These are phyloP conservation scores for Colletotrichum trifolii DNA, from an alignment of 2,329 filamentous ascomycete species.

Conservation along the genomic window DNA sequence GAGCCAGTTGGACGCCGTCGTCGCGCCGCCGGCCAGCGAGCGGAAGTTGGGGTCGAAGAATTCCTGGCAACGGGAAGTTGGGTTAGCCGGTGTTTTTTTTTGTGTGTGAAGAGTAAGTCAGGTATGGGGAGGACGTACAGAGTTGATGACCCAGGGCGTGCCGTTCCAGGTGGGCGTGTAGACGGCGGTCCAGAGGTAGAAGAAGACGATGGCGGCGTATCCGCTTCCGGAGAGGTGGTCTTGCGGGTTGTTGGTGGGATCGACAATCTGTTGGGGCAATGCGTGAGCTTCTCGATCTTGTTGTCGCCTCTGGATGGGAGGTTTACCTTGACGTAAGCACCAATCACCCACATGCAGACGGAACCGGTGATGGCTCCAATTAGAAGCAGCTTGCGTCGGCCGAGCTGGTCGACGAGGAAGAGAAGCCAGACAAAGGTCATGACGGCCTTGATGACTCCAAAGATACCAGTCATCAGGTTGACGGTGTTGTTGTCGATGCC, in stretches of 20 bases:
- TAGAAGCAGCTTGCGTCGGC: slow-evolving; percentile 63
- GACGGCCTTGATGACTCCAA: slow-evolving; percentile 74
- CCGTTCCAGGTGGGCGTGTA: slow-evolving; percentile 71
- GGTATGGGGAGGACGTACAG: not conserved
- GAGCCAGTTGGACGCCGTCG: slow-evolving; percentile 68
- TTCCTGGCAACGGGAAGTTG: slow-evolving; percentile 47
- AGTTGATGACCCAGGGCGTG: slow-evolving; percentile 71
- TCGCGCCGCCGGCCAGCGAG: slow-evolving; percentile 66
- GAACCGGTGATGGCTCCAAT: slow-evolving; percentile 68
- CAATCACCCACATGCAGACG: slow-evolving; percentile 70
- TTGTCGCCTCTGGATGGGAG: too few species aligned
- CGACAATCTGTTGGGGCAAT: slow-evolving; percentile 47
- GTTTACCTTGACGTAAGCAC: slow-evolving; percentile 58
- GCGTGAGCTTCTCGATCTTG: too few species aligned
- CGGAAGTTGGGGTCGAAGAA: slow-evolving; percentile 63
- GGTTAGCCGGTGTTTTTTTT: not conserved
- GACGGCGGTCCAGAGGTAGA: slow-evolving; percentile 68
- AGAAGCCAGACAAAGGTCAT: slow-evolving; percentile 73
- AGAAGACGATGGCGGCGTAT: slow-evolving; percentile 71
- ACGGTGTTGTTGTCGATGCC: slow-evolving; percentile 29
- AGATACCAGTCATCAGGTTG: slow-evolving; percentile 71
- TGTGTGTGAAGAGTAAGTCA: too few species aligned
- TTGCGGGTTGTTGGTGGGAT: slow-evolving; percentile 45
- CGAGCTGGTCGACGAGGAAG: slow-evolving; percentile 68
- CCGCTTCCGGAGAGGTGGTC: slow-evolving; percentile 55